Percentiles rank a stretch among this genome's conserved stretches.
Evolutionary conservation across 495 filamentous ascomycete species (phyloP).

Genomic region (Friedmanniomyces endolithicus): DNA sequence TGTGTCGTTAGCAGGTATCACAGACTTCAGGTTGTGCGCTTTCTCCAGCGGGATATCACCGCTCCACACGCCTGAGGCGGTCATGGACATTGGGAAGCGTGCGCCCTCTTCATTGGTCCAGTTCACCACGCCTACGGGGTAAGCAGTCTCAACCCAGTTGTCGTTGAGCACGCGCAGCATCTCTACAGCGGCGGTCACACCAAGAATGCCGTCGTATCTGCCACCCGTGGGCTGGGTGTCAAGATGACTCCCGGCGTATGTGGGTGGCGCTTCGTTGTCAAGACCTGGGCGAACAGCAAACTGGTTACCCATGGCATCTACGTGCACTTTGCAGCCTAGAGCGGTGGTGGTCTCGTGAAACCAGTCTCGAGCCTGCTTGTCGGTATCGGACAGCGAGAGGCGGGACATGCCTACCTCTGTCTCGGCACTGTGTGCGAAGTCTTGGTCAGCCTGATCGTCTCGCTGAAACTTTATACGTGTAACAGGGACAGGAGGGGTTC

Average conservation of each 20-base stretch:
- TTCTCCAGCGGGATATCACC: conserved; percentile 48
- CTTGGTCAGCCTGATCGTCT: background rate
- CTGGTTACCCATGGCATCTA: conserved; percentile 59
- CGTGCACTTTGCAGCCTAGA: conserved; percentile 49
- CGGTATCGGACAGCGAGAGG: conserved; percentile 55
- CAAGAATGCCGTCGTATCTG: conserved; percentile 65
- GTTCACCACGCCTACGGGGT: conserved; percentile 59
- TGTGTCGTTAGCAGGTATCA: conserved; percentile 29
- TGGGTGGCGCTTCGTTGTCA: conserved; percentile 43
- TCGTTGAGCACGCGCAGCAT: conserved; percentile 58
- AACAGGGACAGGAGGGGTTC: background rate
- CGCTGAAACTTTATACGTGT: background rate
- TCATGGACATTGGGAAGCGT: conserved; percentile 66
- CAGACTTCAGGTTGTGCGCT: conserved; percentile 50
- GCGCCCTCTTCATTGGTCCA: conserved; percentile 85
- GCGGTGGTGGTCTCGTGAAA: conserved; percentile 53
- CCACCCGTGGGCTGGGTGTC: conserved; percentile 71
- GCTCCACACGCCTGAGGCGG: conserved; percentile 66
- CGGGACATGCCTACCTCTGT: conserved; percentile 56
- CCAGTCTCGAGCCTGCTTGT: conserved; percentile 63
- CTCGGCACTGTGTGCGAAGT: conserved; percentile 30
- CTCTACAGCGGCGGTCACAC: conserved; percentile 60
- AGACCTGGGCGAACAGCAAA: conserved; percentile 58
- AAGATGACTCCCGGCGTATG: conserved; percentile 60
- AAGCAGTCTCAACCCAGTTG: conserved; percentile 54